phyloP scores from a whole-genome alignment of 192 early-diverging fungal species.

The Coemansia sp. region DNA sequence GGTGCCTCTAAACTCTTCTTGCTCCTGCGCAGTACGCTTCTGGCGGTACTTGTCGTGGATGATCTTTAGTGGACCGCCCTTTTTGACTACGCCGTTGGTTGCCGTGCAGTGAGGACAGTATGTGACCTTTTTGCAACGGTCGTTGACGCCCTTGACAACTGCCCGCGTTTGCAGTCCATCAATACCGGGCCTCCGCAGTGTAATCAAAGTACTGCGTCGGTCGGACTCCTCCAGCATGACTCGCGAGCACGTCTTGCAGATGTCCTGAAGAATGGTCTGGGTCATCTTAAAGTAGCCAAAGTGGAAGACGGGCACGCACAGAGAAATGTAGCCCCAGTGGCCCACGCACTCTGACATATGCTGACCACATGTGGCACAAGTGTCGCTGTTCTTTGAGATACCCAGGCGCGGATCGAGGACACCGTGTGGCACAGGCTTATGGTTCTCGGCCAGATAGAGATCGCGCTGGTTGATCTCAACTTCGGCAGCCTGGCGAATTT shows the following conservation, averaged over 20 bases:
- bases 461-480: slow-evolving; percentile 91
- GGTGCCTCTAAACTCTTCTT: slow-evolving; percentile 71
- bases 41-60: slow-evolving; percentile 93
- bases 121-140: slow-evolving; percentile 83
- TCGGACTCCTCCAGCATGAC: slow-evolving; percentile 86
- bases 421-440: slow-evolving; percentile 81
- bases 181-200: slow-evolving; percentile 75
- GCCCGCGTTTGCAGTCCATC: slow-evolving; percentile 81
- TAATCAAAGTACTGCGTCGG: slow-evolving; percentile 69
- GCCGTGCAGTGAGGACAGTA: slow-evolving; percentile 83
- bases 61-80: slow-evolving; percentile 93
- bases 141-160: slow-evolving; percentile 83
- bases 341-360: slow-evolving; percentile 90
- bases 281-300: slow-evolving; percentile 96
- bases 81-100: slow-evolving; percentile 91
- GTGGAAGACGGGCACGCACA: slow-evolving; percentile 96
- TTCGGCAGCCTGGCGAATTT: slow-evolving; percentile 87
- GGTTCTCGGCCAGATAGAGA: slow-evolving; percentile 72
- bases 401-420: slow-evolving; percentile 92
- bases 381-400: slow-evolving; percentile 78
- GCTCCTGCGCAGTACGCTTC: slow-evolving; percentile 79
- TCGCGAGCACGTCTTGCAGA: slow-evolving; percentile 94
- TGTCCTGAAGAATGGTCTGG: slow-evolving; percentile 90
- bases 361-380: slow-evolving; percentile 91
- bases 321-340: slow-evolving; percentile 93